phyloP scores from a whole-genome alignment of 1,284 basidiomycete genomes.

The Papiliotrema flavescens region DNA sequence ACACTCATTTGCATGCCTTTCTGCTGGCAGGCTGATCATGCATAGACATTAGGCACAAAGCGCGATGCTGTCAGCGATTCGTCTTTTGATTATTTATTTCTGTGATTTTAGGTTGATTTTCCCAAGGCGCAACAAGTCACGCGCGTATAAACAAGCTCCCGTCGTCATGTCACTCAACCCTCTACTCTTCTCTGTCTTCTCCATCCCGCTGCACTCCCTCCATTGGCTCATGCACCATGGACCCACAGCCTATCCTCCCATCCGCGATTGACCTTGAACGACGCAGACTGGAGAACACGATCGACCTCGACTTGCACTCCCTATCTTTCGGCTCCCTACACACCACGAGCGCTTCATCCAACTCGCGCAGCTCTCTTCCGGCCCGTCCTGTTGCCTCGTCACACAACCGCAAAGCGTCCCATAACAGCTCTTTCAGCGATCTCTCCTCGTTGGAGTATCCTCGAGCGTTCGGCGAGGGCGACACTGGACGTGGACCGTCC shows the following conservation, averaged over 20 bases:
- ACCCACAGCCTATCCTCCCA: conserved; percentile 36
- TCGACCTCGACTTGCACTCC: conserved; percentile 44
- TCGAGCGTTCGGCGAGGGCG: conserved; percentile 17
- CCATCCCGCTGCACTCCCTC: too few species aligned
- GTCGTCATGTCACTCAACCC: too few species aligned
- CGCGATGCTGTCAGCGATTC: not conserved
- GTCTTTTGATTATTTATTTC: too few species aligned
- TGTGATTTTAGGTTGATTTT: too few species aligned
- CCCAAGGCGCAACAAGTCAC: too few species aligned
- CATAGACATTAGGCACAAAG: too few species aligned
- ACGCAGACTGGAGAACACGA: conserved; percentile 40
- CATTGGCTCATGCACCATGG: conserved; percentile 15
- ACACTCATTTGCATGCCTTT: too few species aligned
- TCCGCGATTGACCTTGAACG: conserved; percentile 42
- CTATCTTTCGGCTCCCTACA: conserved; percentile 32
- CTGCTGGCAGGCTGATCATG: too few species aligned
- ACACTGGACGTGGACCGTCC: conserved; percentile 4
- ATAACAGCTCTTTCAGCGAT: conserved; percentile 16
- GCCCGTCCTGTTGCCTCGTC: not conserved
- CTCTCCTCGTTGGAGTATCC: conserved; percentile 23
- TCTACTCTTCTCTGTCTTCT: too few species aligned
- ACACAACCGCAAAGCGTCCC: not conserved
- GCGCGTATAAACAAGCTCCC: too few species aligned
- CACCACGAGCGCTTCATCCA: conserved; percentile 12
- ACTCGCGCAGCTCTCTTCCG: not conserved